A percentile compares a stretch with the other conserved stretches of the same genome.
These are phyloP conservation scores for Zygosaccharomyces rouxii DNA, from an alignment of 805 yeast genomes.

Conservation along the genomic window DNA sequence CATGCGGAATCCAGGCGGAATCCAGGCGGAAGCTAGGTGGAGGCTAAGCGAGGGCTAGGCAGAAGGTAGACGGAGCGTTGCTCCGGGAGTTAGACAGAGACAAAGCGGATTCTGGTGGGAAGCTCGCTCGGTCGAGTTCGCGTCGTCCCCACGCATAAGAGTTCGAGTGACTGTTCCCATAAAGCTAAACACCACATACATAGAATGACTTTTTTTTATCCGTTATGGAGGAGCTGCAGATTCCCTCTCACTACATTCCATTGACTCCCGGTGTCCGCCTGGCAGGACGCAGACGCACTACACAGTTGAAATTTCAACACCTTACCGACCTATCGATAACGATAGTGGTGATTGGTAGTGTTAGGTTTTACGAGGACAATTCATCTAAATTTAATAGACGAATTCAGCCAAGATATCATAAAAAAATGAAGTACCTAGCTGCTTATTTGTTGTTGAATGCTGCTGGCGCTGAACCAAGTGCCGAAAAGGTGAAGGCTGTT, in stretches of 20 bases:
- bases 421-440: slow-evolving; percentile 92
- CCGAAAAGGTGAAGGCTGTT: slow-evolving; percentile 82
- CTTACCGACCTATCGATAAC: background rate
- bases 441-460: slow-evolving; percentile 97
- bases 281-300: background rate
- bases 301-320: background rate
- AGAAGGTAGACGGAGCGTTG: background rate
- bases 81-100: background rate
- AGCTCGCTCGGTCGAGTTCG: background rate
- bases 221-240: too few species aligned
- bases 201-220: background rate
- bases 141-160: background rate
- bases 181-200: slow-evolving; percentile 1
- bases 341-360: background rate
- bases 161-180: background rate
- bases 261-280: too few species aligned
- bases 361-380: background rate
- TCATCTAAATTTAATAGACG: background rate
- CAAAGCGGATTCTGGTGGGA: background rate
- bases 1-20: background rate
- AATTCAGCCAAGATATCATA: background rate
- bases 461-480: slow-evolving; percentile 95
- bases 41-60: background rate
- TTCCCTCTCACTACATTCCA: too few species aligned
- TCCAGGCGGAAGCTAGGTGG: slow-evolving; percentile 1